Base-by-base conservation (phyloP, 257 asterid genomes). In the Buddleja alternifolia region DNA sequence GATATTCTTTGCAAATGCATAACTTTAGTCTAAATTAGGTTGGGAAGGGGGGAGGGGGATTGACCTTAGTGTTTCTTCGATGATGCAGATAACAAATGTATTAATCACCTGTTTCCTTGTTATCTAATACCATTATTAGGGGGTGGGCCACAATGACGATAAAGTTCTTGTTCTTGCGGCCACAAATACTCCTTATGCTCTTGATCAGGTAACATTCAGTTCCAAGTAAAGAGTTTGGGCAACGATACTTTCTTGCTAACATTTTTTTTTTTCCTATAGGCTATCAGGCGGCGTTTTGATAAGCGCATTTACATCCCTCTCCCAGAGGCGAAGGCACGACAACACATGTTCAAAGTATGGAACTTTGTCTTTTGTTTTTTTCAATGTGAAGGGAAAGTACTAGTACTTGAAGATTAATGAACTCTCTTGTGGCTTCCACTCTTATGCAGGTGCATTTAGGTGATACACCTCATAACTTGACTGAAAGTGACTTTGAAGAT, bases 141-240 rank as follows among this genome's bases (percentile, higher is more conserved):
- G 99, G 16, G 99, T 94, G 50, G 97, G 97, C 40, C 90, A 91
- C 89, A 92, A 85, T 77, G 99, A 94, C 48, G 99, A 94, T 61
- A 94, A 94, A 86, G 99, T 94, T 68, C 99, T 94, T 80, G 96
- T 94, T 63, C 90, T 94, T 79, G 99, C 99, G 45, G 99, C 99
- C 14, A 94, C 99, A 10, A 94, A 91, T 80, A 94, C 99, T 67
- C 99, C 99, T 15, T 91, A 94, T 76, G 87, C 99, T 66, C 90
- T 91, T 62, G 99, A 94, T 79, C 97, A 91, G 97, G 99, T 94
- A 80, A 77, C 69, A 46, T 19, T 37, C 32, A 54, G 29, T 45
- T 66, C 54, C 52, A 40, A 51, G 48, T 23, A n/a, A n/a, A 19
- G 34, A 61, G n/a, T 50, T 47, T 57, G 23, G 46, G 47, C 64